Evolutionary conservation across 225 moss, liverwort and hornwort genomes (phyloP).

Genomic region (Ulota crispa): DNA sequence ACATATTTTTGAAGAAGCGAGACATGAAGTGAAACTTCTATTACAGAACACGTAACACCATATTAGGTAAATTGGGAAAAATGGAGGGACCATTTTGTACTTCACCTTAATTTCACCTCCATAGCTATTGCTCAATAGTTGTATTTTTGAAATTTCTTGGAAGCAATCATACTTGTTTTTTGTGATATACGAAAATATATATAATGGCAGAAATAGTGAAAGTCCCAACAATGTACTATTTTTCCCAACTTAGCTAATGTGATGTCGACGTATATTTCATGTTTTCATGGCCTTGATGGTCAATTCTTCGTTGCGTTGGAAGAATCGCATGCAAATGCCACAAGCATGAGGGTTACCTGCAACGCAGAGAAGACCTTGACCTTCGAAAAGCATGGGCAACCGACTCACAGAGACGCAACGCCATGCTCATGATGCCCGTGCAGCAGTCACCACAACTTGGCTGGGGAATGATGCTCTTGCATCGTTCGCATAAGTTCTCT

Average conservation of each 20-base stretch:
- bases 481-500: not conserved
- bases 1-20: not conserved
- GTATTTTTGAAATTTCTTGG: no score
- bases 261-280: no score
- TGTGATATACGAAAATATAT: no score
- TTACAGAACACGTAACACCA: not conserved
- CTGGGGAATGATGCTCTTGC: not conserved
- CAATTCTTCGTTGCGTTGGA: not conserved
- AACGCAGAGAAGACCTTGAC: constrained; percentile 15
- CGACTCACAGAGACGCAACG: constrained; percentile 31
- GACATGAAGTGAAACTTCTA: not conserved
- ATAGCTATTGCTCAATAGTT: no score
- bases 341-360: constrained; percentile 61
- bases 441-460: not conserved
- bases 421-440: not conserved
- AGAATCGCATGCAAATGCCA: constrained; percentile 33
- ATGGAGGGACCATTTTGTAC: no score
- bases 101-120: no score
- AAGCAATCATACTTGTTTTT: no score
- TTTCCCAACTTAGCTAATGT: no score
- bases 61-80: no score
- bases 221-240: no score
- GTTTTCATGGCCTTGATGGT: no score
- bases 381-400: constrained; percentile 44
- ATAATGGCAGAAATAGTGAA: no score